Conservation (phyloP, 1,284 basidiomycete genomes). For the Ustilago bromivora region DNA sequence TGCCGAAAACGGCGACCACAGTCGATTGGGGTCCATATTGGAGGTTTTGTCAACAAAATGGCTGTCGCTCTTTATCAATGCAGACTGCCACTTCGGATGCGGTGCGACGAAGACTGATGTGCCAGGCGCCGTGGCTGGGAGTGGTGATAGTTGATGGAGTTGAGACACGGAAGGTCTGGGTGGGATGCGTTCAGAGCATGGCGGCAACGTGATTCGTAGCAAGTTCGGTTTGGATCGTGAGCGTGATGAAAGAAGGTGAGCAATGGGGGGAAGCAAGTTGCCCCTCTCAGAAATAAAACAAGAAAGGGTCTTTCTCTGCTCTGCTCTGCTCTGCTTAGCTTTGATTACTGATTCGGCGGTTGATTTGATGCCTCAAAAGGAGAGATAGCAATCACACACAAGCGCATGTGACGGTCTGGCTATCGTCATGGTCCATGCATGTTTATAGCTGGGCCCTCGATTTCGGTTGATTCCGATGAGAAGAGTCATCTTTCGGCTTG, state of each 20-base stretch:
- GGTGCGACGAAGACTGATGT: background rate
- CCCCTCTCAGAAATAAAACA: background rate
- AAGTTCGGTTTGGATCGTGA: background rate
- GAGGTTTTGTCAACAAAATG: too few species aligned
- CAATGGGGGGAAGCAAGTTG: too few species aligned
- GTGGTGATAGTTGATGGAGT: background rate
- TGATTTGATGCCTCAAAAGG: background rate
- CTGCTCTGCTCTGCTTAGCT: background rate
- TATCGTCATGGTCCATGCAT: conserved; percentile 3
- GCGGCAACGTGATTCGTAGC: background rate
- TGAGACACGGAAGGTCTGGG: background rate
- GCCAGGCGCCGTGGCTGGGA: background rate
- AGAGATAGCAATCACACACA: conserved; percentile 2
- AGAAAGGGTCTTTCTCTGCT: background rate
- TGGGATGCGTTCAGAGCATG: background rate
- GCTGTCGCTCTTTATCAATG: background rate
- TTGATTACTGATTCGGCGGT: conserved; percentile 4
- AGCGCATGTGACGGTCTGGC: conserved; percentile 13
- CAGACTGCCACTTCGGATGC: background rate
- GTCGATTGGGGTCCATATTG: conserved; percentile 37
- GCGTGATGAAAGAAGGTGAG: background rate
- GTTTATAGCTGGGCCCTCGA: conserved; percentile 3
- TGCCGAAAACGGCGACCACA: conserved; percentile 29
- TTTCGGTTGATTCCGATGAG: background rate
- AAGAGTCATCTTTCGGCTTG: conserved; percentile 7